These are phyloP conservation scores for Penicillium hesseltinei DNA, from an alignment of 2,329 filamentous ascomycete species.

Conservation along the genomic window DNA sequence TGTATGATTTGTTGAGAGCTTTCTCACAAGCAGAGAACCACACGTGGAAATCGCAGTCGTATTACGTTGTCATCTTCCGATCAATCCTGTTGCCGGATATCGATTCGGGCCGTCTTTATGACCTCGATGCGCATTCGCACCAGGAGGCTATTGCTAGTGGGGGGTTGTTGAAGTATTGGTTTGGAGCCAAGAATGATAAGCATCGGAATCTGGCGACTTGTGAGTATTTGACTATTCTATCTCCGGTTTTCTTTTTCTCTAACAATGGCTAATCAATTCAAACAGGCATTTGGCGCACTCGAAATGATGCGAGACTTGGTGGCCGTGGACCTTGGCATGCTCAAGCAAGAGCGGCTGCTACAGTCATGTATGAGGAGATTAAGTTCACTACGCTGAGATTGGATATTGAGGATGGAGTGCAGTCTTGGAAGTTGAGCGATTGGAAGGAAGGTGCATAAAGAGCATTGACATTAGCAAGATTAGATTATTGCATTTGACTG, in stretches of 20 bases:
- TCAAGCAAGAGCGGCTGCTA: slow-evolving; percentile 51
- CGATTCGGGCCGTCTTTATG: slow-evolving; percentile 65
- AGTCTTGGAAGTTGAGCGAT: slow-evolving; percentile 61
- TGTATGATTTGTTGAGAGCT: slow-evolving; percentile 55
- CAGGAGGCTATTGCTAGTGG: slow-evolving; percentile 75
- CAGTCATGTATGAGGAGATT: slow-evolving; percentile 58
- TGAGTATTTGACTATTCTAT: slow-evolving; percentile 36
- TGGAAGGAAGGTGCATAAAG: slow-evolving; percentile 47
- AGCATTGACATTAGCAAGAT: neutral
- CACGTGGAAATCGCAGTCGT: slow-evolving; percentile 61
- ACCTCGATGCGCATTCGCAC: slow-evolving; percentile 75
- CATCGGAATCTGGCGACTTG: slow-evolving; percentile 80
- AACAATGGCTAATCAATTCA: neutral
- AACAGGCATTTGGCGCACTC: slow-evolving; percentile 63
- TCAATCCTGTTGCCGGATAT: slow-evolving; percentile 68
- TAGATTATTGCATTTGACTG: neutral
- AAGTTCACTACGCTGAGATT: slow-evolving; percentile 65
- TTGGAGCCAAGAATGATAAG: slow-evolving; percentile 68
- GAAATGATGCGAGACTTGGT: slow-evolving; percentile 60
- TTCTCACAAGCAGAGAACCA: slow-evolving; percentile 51
- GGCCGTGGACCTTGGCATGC: slow-evolving; percentile 58
- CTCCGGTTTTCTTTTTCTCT: neutral
- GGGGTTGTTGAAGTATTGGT: slow-evolving; percentile 92
- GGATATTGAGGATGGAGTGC: slow-evolving; percentile 63
- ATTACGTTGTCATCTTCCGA: slow-evolving; percentile 83